phyloP scores from a whole-genome alignment of 164 flowering plant species.

The Aristolochia fimbriata region DNA sequence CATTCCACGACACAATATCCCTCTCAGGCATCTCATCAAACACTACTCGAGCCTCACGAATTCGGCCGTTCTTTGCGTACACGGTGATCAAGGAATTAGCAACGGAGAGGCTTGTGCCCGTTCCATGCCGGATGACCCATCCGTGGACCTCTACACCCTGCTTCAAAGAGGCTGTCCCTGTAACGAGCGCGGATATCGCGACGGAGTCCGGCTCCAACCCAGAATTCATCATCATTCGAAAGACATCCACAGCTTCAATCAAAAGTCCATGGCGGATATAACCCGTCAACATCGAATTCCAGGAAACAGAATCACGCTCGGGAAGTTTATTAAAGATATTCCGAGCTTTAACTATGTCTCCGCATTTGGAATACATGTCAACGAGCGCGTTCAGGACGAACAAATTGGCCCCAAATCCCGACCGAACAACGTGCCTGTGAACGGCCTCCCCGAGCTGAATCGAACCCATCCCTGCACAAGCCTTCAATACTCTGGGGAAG shows the following conservation, averaged over 20 bases:
- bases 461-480: constrained; percentile 68
- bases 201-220: constrained; percentile 53
- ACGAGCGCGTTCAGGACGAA: constrained; percentile 69
- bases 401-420: constrained; percentile 43
- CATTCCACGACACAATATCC: constrained; percentile 80
- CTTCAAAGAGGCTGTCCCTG: constrained; percentile 20
- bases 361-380: constrained; percentile 90
- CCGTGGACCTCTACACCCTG: constrained; percentile 53
- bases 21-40: constrained; percentile 49
- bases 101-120: constrained; percentile 37
- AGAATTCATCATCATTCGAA: constrained; percentile 38
- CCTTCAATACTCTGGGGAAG: constrained; percentile 74
- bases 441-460: constrained; percentile 58
- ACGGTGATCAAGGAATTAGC: constrained; percentile 52
- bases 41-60: constrained; percentile 29
- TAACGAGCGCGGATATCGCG: constrained; percentile 43
- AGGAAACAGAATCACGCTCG: constrained; percentile 50
- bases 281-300: constrained; percentile 73
- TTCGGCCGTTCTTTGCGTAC: constrained; percentile 33
- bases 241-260: constrained; percentile 33
- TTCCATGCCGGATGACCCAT: constrained; percentile 52
- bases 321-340: constrained; percentile 47
- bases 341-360: constrained; percentile 73
- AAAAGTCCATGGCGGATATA: constrained; percentile 51
- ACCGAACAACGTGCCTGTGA: constrained; percentile 52